Percentiles rank a stretch among this genome's conserved stretches.
phyloP scores from a whole-genome alignment of 2,329 filamentous ascomycete genomes.

The Nannizzia gypsea region DNA sequence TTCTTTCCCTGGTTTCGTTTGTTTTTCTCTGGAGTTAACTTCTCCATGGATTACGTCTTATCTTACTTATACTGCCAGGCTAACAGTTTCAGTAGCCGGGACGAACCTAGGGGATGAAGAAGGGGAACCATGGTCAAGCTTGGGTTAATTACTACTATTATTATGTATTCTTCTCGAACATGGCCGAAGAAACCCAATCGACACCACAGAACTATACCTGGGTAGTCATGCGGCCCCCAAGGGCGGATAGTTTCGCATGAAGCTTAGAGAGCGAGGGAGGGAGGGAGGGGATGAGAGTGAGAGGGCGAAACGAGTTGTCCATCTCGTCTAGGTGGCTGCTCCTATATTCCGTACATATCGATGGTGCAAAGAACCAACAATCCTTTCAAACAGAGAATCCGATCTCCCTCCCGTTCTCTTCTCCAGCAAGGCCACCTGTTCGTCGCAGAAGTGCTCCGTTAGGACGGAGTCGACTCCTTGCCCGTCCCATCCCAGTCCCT shows the following conservation, averaged over 20 bases:
- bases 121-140: background rate
- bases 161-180: background rate
- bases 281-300: too few species aligned
- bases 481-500: background rate
- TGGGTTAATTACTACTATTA: background rate
- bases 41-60: background rate
- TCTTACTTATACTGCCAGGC: background rate
- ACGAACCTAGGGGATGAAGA: background rate
- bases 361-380: too few species aligned
- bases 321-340: too few species aligned
- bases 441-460: background rate
- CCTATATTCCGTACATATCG: too few species aligned
- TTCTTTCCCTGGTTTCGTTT: background rate
- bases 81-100: constrained; percentile 3
- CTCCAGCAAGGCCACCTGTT: constrained; percentile 1
- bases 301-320: too few species aligned
- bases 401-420: background rate
- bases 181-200: background rate
- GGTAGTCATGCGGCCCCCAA: background rate
- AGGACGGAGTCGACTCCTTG: background rate
- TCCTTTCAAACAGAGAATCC: background rate
- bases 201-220: background rate
- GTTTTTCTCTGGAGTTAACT: background rate
- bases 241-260: background rate
- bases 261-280: too few species aligned